Percentiles rank a stretch among this genome's conserved stretches.
Conservation (phyloP, 208 protist species). For the Trypanosoma cruzi region DNA sequence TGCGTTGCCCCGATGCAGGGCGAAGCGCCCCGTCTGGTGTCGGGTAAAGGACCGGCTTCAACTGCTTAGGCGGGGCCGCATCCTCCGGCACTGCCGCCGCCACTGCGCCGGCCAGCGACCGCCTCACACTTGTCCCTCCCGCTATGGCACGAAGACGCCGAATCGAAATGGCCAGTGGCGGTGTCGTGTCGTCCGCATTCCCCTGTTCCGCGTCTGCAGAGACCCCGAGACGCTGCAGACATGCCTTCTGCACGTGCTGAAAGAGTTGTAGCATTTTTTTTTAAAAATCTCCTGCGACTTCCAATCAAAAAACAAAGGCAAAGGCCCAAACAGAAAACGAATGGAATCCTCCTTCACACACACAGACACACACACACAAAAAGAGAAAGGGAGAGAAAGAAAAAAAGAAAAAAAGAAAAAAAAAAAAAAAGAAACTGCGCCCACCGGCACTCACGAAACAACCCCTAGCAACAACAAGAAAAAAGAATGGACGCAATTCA, state of each 20-base stretch:
- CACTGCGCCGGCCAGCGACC: neutral
- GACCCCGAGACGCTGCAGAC: slow-evolving; percentile 1
- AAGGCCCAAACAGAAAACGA: neutral
- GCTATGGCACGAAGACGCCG: neutral
- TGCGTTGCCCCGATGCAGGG: neutral
- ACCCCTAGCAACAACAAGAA: too few relatives aligned
- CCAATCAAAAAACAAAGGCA: neutral
- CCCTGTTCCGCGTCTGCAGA: neutral
- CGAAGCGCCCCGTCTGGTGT: slow-evolving; percentile 17
- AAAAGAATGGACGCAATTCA: too few relatives aligned
- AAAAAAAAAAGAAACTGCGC: neutral
- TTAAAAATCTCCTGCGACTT: neutral
- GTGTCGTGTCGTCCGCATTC: neutral
- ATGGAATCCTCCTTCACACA: too few relatives aligned
- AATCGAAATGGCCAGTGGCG: neutral
- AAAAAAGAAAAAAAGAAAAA: neutral
- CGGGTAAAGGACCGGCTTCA: slow-evolving; percentile 9
- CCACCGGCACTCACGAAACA: neutral
- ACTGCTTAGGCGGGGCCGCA: neutral
- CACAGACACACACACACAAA: neutral
- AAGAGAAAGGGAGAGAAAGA: slow-evolving; percentile 10
- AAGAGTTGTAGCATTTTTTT: slow-evolving; percentile 6
- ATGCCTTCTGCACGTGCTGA: neutral
- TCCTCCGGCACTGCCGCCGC: neutral
- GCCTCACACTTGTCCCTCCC: too few relatives aligned